phyloP scores from a whole-genome alignment of 2,329 filamentous ascomycete species.

The Corniculantispora saksenae region DNA sequence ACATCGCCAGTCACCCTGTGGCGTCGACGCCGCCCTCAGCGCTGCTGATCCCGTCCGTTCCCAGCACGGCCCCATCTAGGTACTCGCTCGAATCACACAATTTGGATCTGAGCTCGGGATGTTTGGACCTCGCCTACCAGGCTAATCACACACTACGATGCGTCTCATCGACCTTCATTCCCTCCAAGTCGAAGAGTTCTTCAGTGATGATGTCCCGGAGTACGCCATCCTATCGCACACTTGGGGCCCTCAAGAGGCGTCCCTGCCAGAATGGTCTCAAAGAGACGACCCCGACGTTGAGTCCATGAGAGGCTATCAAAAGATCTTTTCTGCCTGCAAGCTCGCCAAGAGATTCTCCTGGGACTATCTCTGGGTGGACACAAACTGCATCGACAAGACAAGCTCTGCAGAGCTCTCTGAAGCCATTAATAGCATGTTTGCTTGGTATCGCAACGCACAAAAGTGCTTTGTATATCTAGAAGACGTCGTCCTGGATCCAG shows the following conservation, averaged over 20 bases:
- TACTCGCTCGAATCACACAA: too few relatives aligned
- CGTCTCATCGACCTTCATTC: constrained; percentile 1
- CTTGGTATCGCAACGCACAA: neutral
- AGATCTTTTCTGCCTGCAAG: neutral
- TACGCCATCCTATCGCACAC: constrained; percentile 30
- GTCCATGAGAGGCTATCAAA: neutral
- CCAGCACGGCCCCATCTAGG: too few relatives aligned
- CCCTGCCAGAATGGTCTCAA: neutral
- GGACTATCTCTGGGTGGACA: constrained; percentile 31
- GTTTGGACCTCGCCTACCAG: neutral
- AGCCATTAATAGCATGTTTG: constrained; percentile 5
- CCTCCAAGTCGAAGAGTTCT: constrained; percentile 2
- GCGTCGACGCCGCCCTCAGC: neutral
- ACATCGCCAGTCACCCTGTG: neutral
- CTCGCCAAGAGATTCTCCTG: constrained; percentile 16
- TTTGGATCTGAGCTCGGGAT: neutral
- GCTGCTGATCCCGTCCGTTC: too few relatives aligned
- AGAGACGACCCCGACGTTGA: neutral
- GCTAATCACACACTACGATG: neutral
- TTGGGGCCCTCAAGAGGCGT: constrained; percentile 20
- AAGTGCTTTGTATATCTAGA: neutral
- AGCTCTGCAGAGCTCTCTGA: constrained; percentile 5
- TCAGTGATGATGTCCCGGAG: constrained; percentile 20
- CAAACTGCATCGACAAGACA: constrained; percentile 11
- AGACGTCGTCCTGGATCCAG: neutral